phyloP scores from a whole-genome alignment of 257 asterid genomes.

The Solanum tacnaense region DNA sequence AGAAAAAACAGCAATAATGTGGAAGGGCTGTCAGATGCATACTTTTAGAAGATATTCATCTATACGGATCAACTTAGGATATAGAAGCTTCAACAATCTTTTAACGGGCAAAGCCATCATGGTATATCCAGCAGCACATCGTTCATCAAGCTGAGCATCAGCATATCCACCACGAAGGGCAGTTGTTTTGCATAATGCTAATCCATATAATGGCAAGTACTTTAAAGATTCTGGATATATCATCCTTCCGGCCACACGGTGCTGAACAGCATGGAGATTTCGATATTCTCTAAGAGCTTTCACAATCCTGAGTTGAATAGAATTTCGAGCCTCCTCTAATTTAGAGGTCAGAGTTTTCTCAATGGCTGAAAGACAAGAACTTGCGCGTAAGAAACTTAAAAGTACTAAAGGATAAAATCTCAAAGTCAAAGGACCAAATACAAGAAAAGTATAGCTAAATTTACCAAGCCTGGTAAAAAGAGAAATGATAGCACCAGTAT shows the following conservation, averaged over 20 bases:
- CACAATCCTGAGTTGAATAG: conserved; percentile 64
- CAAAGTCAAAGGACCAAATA: not conserved
- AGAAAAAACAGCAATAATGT: conserved; percentile 5
- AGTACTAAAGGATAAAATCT: not conserved
- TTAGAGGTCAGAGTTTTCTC: conserved; percentile 80
- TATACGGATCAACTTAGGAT: conserved; percentile 56
- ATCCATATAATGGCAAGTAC: conserved; percentile 52
- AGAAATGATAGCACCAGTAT: conserved; percentile 78
- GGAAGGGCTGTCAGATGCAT: conserved; percentile 9
- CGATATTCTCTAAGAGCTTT: conserved; percentile 91
- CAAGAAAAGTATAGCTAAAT: not conserved
- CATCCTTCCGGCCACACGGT: conserved; percentile 81
- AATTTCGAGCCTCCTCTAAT: conserved; percentile 82
- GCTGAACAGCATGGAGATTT: conserved; percentile 90
- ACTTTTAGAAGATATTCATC: conserved; percentile 57
- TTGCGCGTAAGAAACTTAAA: not conserved
- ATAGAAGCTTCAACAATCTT: conserved; percentile 66
- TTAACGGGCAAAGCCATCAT: conserved; percentile 77
- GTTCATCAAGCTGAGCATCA: conserved; percentile 74
- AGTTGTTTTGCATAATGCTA: conserved; percentile 66
- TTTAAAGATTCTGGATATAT: conserved; percentile 83
- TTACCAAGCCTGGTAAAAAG: conserved; percentile 89
- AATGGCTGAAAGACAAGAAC: conserved; percentile 54
- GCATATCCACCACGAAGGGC: conserved; percentile 87
- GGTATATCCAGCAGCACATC: conserved; percentile 62